A percentile compares a stretch with the other conserved stretches of the same genome.
Evolutionary conservation across 371 early-diverging fungal genomes (phyloP).

Genomic region (Mortierella sp.): DNA sequence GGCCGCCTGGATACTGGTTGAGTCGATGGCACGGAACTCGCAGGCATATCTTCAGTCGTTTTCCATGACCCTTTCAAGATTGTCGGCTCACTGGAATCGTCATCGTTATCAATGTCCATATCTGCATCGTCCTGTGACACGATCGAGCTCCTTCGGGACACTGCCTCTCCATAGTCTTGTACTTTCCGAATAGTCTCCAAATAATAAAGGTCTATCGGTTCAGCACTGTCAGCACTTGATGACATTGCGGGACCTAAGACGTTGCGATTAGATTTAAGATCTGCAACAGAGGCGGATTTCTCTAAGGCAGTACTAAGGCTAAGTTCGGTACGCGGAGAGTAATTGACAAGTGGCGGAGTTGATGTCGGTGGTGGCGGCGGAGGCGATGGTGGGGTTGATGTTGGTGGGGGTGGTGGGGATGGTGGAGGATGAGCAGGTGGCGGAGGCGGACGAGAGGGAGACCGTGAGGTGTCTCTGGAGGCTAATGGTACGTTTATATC

Average conservation of each 20-base stretch:
- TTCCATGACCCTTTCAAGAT: conserved; percentile 48
- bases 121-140: conserved; percentile 29
- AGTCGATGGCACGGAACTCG: neutral
- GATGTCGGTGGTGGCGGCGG: conserved; percentile 13
- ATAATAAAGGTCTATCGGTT: neutral
- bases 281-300: too few relatives aligned
- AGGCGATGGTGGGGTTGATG: conserved; percentile 15
- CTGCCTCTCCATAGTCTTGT: neutral
- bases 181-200: neutral
- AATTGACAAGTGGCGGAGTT: neutral
- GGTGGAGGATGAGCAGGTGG: conserved; percentile 7
- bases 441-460: neutral
- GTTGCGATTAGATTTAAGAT: neutral
- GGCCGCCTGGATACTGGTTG: conserved; percentile 1
- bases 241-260: neutral
- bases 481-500: neutral
- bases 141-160: neutral
- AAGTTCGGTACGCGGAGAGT: neutral
- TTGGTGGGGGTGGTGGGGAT: conserved; percentile 16
- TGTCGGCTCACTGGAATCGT: conserved; percentile 18
- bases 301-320: neutral
- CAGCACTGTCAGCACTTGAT: neutral
- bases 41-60: conserved; percentile 15
- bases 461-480: neutral
- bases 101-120: conserved; percentile 48